Evolutionary conservation across 768 basidiomycete genomes (phyloP).

Genomic region (Trametes cingulata): DNA sequence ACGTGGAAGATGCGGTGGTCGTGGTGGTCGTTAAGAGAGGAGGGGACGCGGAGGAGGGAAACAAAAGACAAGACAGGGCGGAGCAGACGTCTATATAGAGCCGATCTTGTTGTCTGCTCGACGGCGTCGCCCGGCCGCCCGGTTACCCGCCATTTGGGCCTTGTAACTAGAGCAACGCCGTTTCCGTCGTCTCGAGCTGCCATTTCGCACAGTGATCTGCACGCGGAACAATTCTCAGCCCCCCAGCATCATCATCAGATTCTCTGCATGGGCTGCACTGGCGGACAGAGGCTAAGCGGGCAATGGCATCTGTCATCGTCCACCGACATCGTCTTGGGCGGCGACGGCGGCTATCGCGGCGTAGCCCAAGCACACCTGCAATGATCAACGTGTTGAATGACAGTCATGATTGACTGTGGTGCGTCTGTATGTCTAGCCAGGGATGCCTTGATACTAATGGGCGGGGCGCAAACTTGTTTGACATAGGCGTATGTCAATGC

Average conservation of each 20-base stretch:
- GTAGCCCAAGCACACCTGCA: too few species aligned
- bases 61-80: slow-evolving; percentile 15
- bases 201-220: slow-evolving; percentile 21
- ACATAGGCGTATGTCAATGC: too few species aligned
- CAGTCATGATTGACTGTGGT: background rate
- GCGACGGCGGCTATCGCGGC: background rate
- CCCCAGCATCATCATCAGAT: background rate
- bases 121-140: slow-evolving; percentile 11
- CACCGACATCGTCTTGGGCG: background rate
- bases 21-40: slow-evolving; percentile 7
- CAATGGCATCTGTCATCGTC: background rate
- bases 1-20: background rate
- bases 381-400: background rate
- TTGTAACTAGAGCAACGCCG: slow-evolving; percentile 16
- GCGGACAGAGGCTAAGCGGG: background rate
- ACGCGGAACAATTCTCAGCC: slow-evolving; percentile 10
- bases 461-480: too few species aligned
- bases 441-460: too few species aligned
- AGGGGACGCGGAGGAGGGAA: slow-evolving; percentile 5
- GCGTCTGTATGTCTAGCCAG: background rate
- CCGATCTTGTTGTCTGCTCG: slow-evolving; percentile 17
- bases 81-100: slow-evolving; percentile 16
- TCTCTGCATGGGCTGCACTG: background rate
- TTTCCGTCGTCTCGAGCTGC: background rate
- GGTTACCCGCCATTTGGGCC: background rate